Base-by-base conservation (phyloP, 306 rosid genomes). In the Elaeagnus macrophylla region DNA sequence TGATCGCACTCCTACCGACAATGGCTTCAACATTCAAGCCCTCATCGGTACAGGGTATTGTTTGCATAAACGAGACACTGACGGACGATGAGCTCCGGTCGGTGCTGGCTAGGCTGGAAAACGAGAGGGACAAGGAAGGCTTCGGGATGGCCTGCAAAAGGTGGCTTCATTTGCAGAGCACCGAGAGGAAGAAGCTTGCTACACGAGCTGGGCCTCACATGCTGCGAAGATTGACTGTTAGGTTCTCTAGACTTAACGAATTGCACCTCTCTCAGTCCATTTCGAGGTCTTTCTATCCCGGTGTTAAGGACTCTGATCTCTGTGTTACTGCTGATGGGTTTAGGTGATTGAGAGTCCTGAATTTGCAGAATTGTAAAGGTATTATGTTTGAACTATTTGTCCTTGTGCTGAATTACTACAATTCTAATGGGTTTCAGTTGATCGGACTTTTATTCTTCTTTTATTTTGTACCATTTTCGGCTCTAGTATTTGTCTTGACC, bases 271-370 rank as follows among this genome's bases (percentile, higher is more conserved):
- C 96, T 2, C 96, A 84, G 76, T 91, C 96, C 16, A 14, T 53
- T 73, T 82, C 96, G 57, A 79, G 96, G n/a, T 91, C 99, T 52
- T 91, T 91, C 73, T 84, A 70, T 59, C 99, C 99, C 4, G 99
- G 99, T 2, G 87, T 87, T 37, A 78, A 81, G 7, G 85, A 91
- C 72, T 84, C 96, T 11, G 96, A 87, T 64, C 96, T 86, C 49
- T 20, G 75, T 42, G 93, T 91, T 59, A 79, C 84, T 39, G 93
- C 93, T 32, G 66, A 58, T 37, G 86, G 93, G 1, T 87, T 91
- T 64, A 67, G n/a, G 16, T 91, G 71, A 77, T 70, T 86, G 81
- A 82, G 52, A 55, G 59, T 84, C 48, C 96, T 91, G 54, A 69
- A 64, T 71, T 69, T 91, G 64, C 93, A 79, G 10, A 83, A 86